Base-by-base conservation (phyloP, 225 moss, liverwort and hornwort species). In the Physcomitrium patens region DNA sequence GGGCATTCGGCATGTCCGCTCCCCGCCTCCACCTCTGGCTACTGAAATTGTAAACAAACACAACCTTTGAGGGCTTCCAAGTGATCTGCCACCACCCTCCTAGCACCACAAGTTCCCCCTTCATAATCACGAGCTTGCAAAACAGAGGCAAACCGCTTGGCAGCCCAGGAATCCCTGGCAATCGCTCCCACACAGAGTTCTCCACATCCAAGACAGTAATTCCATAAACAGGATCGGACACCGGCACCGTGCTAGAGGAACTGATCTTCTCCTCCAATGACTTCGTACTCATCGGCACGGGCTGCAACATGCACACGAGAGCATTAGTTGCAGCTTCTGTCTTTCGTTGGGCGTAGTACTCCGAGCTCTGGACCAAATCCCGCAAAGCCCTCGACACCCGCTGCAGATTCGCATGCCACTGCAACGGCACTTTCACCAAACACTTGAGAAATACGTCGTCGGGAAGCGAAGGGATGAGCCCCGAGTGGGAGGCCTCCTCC, bases 371-470 rank as follows among this genome's bases (percentile, higher is more conserved):
- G 1, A 92, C 75, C 10, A 96, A 67, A 13, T 84, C 28, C 1
- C 81, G 83, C 77, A 91, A 70, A 54, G 74, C 68, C 50, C 80
- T 76, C 45, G 94, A 94, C 0, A 92, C 94, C 0, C 77, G 65
- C 70, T 83, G 92, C 9, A 96, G 81, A 75, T 80, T 85, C 2
- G 91, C 87, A 61, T 92, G 88, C 10, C 79, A 80, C 23, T 82
- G 85, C 45, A 89, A 69, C 45, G 94, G 88, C 7, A 96, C 91
- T 7, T 91, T 80, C 22, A 92, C 65, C 49, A 96, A 59, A 44
- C 96, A 96, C 60, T 87, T 91, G 7, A 87, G 45, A 9, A 92
- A 89, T 7, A 96, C 81, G 0, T 96, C 96, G 42, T 96, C 89
- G 0, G 96, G 94, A 11, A 96, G 76, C 1, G 84, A 83, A 0